Evolutionary conservation across 768 basidiomycete species (phyloP).

Genomic region (Podaxis sp.): DNA sequence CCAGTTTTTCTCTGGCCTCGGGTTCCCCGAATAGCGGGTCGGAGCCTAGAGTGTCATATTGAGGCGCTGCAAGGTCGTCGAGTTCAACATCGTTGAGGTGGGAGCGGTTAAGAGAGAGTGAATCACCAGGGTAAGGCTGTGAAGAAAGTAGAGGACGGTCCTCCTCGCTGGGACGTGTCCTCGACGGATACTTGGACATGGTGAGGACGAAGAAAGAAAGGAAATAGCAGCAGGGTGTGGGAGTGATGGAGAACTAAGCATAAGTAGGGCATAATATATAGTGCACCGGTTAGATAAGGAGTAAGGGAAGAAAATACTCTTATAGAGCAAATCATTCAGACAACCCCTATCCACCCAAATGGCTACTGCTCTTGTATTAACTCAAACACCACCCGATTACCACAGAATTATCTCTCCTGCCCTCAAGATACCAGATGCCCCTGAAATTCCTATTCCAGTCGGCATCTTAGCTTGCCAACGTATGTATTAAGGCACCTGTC

Average conservation of each 20-base stretch:
- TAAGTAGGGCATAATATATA: not conserved
- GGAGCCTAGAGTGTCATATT: conserved; percentile 23
- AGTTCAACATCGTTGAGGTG: not conserved
- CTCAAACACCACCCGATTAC: conserved; percentile 54
- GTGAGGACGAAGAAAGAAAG: not conserved
- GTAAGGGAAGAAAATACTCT: not conserved
- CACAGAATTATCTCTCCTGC: conserved; percentile 64
- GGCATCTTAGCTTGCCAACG: conserved; percentile 82
- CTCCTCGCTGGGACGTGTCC: conserved; percentile 7
- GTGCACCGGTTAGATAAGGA: not conserved
- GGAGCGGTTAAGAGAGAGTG: not conserved
- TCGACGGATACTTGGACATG: not conserved
- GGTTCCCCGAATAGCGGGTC: conserved; percentile 27
- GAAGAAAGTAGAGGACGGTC: conserved; percentile 14
- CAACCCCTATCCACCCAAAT: conserved; percentile 24
- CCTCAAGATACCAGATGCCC: conserved; percentile 52
- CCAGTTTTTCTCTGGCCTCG: conserved; percentile 27
- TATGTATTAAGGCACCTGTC: conserved; percentile 26
- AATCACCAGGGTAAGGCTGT: conserved; percentile 11
- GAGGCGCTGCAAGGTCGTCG: conserved; percentile 1
- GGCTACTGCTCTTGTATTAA: conserved; percentile 43
- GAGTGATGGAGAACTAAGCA: conserved; percentile 4
- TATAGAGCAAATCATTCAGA: not conserved
- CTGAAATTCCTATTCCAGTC: conserved; percentile 58
- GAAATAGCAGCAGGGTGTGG: conserved; percentile 1